These are phyloP conservation scores for Rhizopogon parksii DNA, from an alignment of 1,284 basidiomycete species.

Conservation along the genomic window DNA sequence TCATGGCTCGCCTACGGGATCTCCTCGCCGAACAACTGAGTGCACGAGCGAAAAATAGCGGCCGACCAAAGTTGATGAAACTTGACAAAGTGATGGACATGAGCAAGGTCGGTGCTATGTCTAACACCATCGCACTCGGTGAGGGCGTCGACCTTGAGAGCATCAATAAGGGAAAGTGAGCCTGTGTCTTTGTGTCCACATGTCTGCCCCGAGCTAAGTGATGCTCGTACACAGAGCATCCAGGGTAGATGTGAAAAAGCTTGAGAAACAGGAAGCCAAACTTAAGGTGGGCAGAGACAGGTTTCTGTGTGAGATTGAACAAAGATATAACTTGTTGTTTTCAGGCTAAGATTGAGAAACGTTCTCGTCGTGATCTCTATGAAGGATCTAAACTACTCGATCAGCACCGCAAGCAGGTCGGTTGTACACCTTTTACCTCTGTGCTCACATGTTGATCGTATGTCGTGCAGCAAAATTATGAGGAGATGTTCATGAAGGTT, in stretches of 20 bases:
- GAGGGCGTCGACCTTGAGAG: constrained; percentile 91
- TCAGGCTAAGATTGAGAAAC: constrained; percentile 94
- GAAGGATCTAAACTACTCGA: constrained; percentile 95
- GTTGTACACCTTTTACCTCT: constrained; percentile 10
- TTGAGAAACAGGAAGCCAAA: constrained; percentile 98
- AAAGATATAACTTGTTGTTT: constrained; percentile 2
- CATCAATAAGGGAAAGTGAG: constrained; percentile 89
- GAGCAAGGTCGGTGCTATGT: constrained; percentile 78
- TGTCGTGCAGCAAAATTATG: constrained; percentile 76
- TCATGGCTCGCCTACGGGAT: constrained; percentile 63
- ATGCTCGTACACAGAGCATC: constrained; percentile 57
- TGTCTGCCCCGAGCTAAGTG: constrained; percentile 13
- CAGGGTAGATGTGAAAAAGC: constrained; percentile 94
- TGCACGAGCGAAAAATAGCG: constrained; percentile 50
- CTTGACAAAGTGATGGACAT: constrained; percentile 95
- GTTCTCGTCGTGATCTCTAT: constrained; percentile 82
- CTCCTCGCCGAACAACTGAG: constrained; percentile 60
- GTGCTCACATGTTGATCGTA: constrained; percentile 8
- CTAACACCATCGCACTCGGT: constrained; percentile 75
- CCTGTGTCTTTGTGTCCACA: constrained; percentile 15
- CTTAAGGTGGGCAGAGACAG: constrained; percentile 54
- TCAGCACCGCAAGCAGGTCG: constrained; percentile 82
- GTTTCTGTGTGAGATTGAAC: not conserved
- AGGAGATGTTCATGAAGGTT: constrained; percentile 97
- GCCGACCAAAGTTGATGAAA: constrained; percentile 59